Conservation (phyloP, 768 basidiomycete genomes). For the Solioccasus polychromus region DNA sequence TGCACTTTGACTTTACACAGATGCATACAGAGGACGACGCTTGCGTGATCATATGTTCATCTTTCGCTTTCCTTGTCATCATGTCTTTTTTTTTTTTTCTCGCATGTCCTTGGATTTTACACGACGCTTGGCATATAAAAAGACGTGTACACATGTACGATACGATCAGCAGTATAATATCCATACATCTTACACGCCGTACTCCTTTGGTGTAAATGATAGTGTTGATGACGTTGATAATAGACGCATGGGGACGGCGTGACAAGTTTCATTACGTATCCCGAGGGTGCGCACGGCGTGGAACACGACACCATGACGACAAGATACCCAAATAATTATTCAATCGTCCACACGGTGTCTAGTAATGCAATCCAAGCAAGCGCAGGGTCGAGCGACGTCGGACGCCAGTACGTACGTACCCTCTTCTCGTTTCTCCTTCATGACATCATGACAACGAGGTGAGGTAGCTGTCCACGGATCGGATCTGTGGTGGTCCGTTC, state of each 20-base stretch:
- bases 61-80: conserved; percentile 15
- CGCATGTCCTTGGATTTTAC: conserved; percentile 17
- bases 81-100: conserved; percentile 12
- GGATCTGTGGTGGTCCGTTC: conserved; percentile 9
- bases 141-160: conserved; percentile 28
- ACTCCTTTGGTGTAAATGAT: conserved; percentile 10
- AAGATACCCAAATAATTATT: not conserved
- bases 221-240: not conserved
- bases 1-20: conserved; percentile 15
- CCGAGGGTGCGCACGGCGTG: too few species aligned
- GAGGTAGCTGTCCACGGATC: conserved; percentile 12
- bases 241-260: conserved; percentile 7
- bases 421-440: too few species aligned
- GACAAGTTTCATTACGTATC: conserved; percentile 5
- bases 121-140: conserved; percentile 12
- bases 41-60: conserved; percentile 19
- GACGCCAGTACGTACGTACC: conserved; percentile 12
- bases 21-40: conserved; percentile 18
- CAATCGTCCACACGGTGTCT: not conserved
- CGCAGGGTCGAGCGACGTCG: conserved; percentile 1
- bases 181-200: conserved; percentile 12
- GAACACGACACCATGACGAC: too few species aligned
- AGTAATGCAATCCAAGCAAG: conserved; percentile 6
- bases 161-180: conserved; percentile 25
- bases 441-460: conserved; percentile 20